Evolutionary conservation across 2,329 filamentous ascomycete genomes (phyloP), one percentile per base, ranked within the genome.

Genomic region (Calonectria multiphialidica): DNA sequence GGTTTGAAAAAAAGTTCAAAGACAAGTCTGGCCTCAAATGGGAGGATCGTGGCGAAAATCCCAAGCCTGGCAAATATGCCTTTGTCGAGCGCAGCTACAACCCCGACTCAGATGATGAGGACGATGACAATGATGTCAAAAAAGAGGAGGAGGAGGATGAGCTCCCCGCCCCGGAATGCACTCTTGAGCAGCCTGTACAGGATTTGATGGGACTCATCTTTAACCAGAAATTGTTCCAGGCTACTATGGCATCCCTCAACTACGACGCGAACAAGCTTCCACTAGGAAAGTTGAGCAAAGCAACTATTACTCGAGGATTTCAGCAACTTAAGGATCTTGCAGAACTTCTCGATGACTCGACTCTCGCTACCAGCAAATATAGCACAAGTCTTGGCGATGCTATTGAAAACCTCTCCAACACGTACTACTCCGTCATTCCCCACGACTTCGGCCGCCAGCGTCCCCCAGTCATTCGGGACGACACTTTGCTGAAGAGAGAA

Each of bases 51-150:
- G 83, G 82, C 2, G 83, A 87, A 0, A 82, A 88, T 2, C 91
- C 94, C 0, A 93, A 90, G 77, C 83, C 88, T 1, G 91, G 89
- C 40, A 93, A 94, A 80, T 98, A 98, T 79, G 93, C 93, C 3
- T 98, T 95, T 80, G 88, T 98, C 13, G 94, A 97, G 84, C 90
- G 90, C 49, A 93, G 90, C 79, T 98, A 97, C 80, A 91, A 93
- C 61, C 88, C 90, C 0, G 93, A 95, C 70, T 90, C 88, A 1
- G 88, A 92, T n/a, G 87, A 89, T 0, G 89, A 91, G 0, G 88
- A 71, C 8, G 84, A 83, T 21, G 78, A 78, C 8, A 80, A 78
- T n/a, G 74, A 68, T 15, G 82, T 76, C 28, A 83, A 86, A 55
- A 84, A 84, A 44, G 80, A 82, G 30, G 82, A 81, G 2, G 81